Base-by-base conservation (phyloP, 768 basidiomycete genomes). In the Leucocoprinus birnbaumii region DNA sequence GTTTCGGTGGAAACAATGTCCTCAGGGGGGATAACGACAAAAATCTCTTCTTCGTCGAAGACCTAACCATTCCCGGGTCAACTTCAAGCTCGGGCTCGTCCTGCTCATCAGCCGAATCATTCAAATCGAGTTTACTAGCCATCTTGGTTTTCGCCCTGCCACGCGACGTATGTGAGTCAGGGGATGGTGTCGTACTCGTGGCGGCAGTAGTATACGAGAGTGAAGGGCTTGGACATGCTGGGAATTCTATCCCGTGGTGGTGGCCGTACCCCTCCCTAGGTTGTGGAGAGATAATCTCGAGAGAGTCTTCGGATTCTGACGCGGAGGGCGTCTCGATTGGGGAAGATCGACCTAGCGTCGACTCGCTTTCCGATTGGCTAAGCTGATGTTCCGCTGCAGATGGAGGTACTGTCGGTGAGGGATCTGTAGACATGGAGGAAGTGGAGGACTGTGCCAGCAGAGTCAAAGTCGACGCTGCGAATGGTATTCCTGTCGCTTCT, bases 401-500 rank as follows among this genome's bases (percentile, higher is more conserved):
- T 45, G 41, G 1, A 46, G 35, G 18, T 41, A 41, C 24, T 31
- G 27, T 24, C 25, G 35, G n/a, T 24, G 22, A n/a, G 46, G 52
- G 11, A 48, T 46, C 24, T 51, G 13, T n/a, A n/a, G 13, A 43
- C 57, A 48, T 57, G 26, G 59, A 58, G 27, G 65, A 77, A n/a
- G n/a, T n/a, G 51, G 70, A 48, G 2, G 79, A 64, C 4, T 77
- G 73, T 13, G 77, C 26, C n/a, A n/a, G n/a, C n/a, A n/a, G n/a
- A n/a, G n/a, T n/a, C 31, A 19, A 7, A 18, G n/a, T 35, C 7
- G 31, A 34, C 26, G 47, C n/a, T 7, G 14, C 13, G 14, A 14
- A 7, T 11, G 14, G 1, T 16, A 6, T 21, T 8, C 74, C 77
- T 35, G 79, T 82, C 3, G 85, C 85, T 67, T 91, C 89, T 57